These are phyloP conservation scores for Penicillium vulpinum DNA, from an alignment of 2,329 filamentous ascomycete genomes.

Conservation along the genomic window DNA sequence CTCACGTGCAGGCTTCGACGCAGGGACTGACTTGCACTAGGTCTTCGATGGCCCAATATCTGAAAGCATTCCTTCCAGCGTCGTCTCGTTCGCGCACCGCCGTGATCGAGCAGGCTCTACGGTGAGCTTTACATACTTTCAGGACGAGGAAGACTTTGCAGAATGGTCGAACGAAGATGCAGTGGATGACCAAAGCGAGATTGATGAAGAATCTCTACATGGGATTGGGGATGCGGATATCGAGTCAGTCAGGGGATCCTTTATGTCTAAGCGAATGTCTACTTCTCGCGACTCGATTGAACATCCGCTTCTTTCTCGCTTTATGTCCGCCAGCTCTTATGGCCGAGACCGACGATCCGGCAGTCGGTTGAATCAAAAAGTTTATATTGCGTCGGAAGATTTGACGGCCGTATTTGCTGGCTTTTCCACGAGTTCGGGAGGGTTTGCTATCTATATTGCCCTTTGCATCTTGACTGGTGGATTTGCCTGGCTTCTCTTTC, in stretches of 20 bases:
- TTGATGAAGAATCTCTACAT: conserved; percentile 43
- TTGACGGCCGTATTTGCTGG: conserved; percentile 91
- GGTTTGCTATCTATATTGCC: conserved; percentile 67
- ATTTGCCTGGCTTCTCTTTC: conserved; percentile 76
- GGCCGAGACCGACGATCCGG: conserved; percentile 61
- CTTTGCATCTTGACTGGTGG: conserved; percentile 74
- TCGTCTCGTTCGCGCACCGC: conserved; percentile 87
- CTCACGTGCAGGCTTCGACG: not conserved
- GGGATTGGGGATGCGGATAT: conserved; percentile 42
- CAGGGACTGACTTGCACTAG: conserved; percentile 32
- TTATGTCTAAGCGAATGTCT: conserved; percentile 37
- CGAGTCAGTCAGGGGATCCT: conserved; percentile 35
- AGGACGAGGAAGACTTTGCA: conserved; percentile 64
- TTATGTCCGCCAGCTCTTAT: conserved; percentile 69
- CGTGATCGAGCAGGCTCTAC: conserved; percentile 78
- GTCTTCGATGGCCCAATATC: conserved; percentile 90
- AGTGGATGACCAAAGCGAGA: conserved; percentile 46
- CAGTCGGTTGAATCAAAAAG: conserved; percentile 76
- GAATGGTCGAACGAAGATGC: conserved; percentile 54
- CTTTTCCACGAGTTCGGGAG: conserved; percentile 73
- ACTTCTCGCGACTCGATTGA: conserved; percentile 49
- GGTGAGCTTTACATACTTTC: conserved; percentile 85
- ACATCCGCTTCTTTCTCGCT: conserved; percentile 67
- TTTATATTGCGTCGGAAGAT: conserved; percentile 91
- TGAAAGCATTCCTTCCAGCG: conserved; percentile 91